Conservation (phyloP, 805 yeast genomes). For the Saitoella complicata region DNA sequence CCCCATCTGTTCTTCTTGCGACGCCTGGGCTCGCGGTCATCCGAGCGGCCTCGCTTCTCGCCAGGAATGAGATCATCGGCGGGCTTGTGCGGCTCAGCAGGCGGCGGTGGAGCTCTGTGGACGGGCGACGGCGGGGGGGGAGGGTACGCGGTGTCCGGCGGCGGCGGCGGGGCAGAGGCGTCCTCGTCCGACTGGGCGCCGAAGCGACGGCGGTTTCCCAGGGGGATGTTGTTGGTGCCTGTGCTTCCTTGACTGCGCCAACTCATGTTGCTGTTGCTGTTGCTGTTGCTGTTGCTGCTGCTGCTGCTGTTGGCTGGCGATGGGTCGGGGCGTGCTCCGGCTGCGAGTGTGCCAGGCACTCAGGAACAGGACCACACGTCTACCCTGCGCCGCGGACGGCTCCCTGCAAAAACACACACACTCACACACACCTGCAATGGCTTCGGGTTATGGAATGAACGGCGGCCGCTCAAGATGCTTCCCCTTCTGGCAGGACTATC, state of each 20-base stretch:
- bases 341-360: too few relatives aligned
- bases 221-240: constrained; percentile 13
- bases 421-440: too few relatives aligned
- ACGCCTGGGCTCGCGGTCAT: constrained; percentile 3
- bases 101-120: constrained; percentile 1
- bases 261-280: too few relatives aligned
- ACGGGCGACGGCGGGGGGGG: constrained; percentile 9
- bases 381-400: too few relatives aligned
- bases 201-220: constrained; percentile 10
- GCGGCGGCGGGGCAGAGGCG: constrained; percentile 5
- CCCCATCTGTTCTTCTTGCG: constrained; percentile 19
- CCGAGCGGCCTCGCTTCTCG: constrained; percentile 6
- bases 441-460: constrained; percentile 26
- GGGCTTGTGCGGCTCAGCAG: constrained; percentile 1
- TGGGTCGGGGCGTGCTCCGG: too few relatives aligned
- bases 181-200: constrained; percentile 9
- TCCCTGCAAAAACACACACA: too few relatives aligned
- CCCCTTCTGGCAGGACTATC: constrained; percentile 19
- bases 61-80: neutral
- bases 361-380: too few relatives aligned
- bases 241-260: neutral
- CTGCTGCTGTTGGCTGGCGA: too few relatives aligned
- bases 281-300: too few relatives aligned
- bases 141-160: constrained; percentile 2
- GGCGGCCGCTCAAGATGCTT: constrained; percentile 35